Evolutionary conservation across 345 rosid genomes (phyloP), one percentile per base, ranked within the genome.

Genomic region (Eucalyptus polyanthemos): DNA sequence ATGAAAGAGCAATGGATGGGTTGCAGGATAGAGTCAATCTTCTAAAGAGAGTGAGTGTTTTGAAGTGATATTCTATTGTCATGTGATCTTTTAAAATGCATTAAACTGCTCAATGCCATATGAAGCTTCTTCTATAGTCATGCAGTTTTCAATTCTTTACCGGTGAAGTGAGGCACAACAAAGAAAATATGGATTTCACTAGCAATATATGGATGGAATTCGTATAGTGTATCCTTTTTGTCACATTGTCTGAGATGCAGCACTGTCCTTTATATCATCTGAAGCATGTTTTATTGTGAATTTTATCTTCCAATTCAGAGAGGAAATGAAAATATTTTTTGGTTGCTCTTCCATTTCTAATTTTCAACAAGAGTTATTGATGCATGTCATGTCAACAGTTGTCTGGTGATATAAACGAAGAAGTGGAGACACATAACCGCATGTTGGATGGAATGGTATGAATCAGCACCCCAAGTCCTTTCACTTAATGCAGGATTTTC

Each of bases 1-100:
- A 97, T 89, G 99, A 97, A 87, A 94, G 94, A 93, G 99, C 98
- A 44, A 53, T 97, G 93, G 99, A 97, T 90, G 99, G 98, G 51
- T 93, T 97, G 91, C 99, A 97, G 93, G 99, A 97, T 90, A 95
- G 98, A 91, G 99, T 95, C 91, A 92, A 80, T 93, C 94, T 96
- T 88, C 94, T 97, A 88, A 97, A 97, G 93, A 93, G 99, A 90
- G 99, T 97, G 93, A 94, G 96, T 92, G 80, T 60, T 88, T 88
- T 58, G 45, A 62, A 62, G 47, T 80, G 29, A 19, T n/a, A 24
- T 40, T 67, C 47, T 45, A 27, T 58, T 21, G 40, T 49, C 47
- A 50, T 13, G 34, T n/a, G 87, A 88, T 42, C 80, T 85, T 72
- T 69, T 31, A 88, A 45, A 8, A 11, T 49, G 40, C 25, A 17